Evolutionary conservation across 306 rosid species (phyloP), one percentile per base, ranked within the genome.

Genomic region (Pyrus betulifolia): DNA sequence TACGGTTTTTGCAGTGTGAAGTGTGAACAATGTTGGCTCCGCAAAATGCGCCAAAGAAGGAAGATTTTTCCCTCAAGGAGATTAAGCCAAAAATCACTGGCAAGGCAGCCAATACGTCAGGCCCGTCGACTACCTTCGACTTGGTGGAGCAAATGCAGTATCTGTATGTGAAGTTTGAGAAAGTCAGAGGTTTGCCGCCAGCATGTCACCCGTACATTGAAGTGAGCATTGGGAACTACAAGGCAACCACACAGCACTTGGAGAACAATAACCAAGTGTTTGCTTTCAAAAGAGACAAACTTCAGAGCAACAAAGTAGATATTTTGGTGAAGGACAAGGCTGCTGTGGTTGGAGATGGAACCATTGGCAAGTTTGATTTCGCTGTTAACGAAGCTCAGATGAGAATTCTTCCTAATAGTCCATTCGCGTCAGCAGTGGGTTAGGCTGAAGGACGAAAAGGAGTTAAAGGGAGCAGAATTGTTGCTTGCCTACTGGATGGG

Each of bases 401-500:
- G 38, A 72, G 35, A 72, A 35, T 22, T 4, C 52, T 35, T 2
- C 67, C 55, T 1, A 54, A 38, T 8, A 19, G 67, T 58, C 54
- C 67, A 22, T 58, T 58, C 55, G 55, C 67, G 22, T 23, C 67
- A 3, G n/a, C 54, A 58, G 15, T 58, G 76, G 76, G 23, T 14
- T 35, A 25, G 4, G 19, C 35, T 57, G 67, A 18, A 2, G 38
- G 67, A 58, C 22, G 4, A 38, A 30, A 18, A 71, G 12, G 45
- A 59, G 45, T 11, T 3, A 14, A 46, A 11, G 21, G 54, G 35
- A 70, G 84, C 38, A 74, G 84, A 76, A 61, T 58, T 86, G 52
- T 76, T 84, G 86, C n/a, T 81, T 3, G 74, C 82, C 44, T 19
- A 31, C 70, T 86, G 87, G 89, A 52, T 81, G 9, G 87, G 89